phyloP scores from a whole-genome alignment of 2,329 filamentous ascomycete genomes.

The Pyrenophora teres region DNA sequence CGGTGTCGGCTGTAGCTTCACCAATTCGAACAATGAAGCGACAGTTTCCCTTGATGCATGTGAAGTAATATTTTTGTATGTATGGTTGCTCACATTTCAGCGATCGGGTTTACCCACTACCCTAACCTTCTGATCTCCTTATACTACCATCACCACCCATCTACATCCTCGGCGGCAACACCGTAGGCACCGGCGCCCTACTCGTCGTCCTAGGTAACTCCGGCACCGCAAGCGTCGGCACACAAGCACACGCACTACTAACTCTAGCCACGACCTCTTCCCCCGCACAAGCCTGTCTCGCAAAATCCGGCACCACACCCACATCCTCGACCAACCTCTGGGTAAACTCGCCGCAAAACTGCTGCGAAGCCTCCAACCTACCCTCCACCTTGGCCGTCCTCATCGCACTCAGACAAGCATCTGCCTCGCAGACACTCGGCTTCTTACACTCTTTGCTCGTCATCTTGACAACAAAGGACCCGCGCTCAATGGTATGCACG shows the following conservation, averaged over 20 bases:
- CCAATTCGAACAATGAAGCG: too few relatives aligned
- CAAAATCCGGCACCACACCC: conserved; percentile 23
- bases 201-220: conserved; percentile 32
- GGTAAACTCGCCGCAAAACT: conserved; percentile 27
- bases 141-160: neutral
- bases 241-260: conserved; percentile 32
- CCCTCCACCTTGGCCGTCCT: conserved; percentile 29
- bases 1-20: too few relatives aligned
- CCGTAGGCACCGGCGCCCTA: conserved; percentile 30
- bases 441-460: conserved; percentile 26
- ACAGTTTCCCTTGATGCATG: too few relatives aligned
- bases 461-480: conserved; percentile 41
- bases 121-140: too few relatives aligned
- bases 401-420: conserved; percentile 23
- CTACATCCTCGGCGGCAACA: conserved; percentile 27
- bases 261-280: conserved; percentile 24
- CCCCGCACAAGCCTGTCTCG: conserved; percentile 19
- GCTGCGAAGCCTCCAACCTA: conserved; percentile 19
- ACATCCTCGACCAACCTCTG: conserved; percentile 23
- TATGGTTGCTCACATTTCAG: too few relatives aligned
- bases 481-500: conserved; percentile 45
- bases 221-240: conserved; percentile 28
- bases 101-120: too few relatives aligned
- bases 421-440: conserved; percentile 27
- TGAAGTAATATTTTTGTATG: too few relatives aligned